Evolutionary conservation across 78 protist genomes (phyloP).

Genomic region (Dictyostelium firmibasis): DNA sequence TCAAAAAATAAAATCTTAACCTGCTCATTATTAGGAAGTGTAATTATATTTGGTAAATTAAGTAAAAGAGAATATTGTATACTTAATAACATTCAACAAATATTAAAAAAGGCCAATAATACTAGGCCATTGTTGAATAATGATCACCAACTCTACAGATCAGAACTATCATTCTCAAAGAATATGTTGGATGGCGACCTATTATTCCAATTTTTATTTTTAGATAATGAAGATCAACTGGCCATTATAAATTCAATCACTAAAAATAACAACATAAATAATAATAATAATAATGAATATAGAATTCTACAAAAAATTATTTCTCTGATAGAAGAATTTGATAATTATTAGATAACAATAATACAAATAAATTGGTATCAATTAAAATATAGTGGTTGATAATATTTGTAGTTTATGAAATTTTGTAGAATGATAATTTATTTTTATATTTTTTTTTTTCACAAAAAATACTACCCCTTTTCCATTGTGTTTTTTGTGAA

Average conservation of each 20-base stretch:
- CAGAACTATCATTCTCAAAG: background rate
- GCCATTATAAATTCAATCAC: background rate
- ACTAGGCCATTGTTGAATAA: conserved; percentile 4
- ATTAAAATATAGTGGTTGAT: background rate
- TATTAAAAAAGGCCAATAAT: background rate
- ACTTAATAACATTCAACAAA: background rate
- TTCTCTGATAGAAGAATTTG: background rate
- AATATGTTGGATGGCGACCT: conserved; percentile 51
- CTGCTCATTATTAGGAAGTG: conserved; percentile 24
- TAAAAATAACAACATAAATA: no score
- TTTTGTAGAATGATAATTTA: background rate
- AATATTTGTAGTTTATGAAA: no score
- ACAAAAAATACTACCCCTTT: no score
- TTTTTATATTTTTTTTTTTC: no score
- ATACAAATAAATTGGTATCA: conserved; percentile 66
- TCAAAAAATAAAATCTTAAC: background rate
- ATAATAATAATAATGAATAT: background rate
- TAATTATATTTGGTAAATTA: background rate
- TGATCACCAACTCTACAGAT: conserved; percentile 28
- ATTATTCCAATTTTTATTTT: conserved; percentile 26
- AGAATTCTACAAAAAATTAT: background rate
- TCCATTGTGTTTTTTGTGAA: no score
- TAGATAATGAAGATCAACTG: background rate
- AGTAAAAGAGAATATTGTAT: background rate
- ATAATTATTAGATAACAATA: conserved; percentile 34